Base-by-base conservation (phyloP, 2,329 filamentous ascomycete species). In the Epichloe gansuensis region DNA sequence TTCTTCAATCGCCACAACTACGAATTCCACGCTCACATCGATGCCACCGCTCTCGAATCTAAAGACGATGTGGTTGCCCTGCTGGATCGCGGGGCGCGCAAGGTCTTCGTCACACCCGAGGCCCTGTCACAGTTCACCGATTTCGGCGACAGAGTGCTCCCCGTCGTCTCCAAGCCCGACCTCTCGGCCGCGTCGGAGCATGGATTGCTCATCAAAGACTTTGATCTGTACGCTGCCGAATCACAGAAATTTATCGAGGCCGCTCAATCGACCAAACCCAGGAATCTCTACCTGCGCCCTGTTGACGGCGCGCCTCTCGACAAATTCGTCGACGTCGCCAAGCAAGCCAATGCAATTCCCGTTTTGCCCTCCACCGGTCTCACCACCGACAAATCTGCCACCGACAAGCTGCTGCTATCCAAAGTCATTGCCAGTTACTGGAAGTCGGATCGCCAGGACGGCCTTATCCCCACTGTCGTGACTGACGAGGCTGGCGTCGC, bases 391-490 rank as follows among this genome's bases (percentile, higher is more conserved):
- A 80, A 81, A 60, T 75, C 80, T 44, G 76, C 85, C 48, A 66
- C 76, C 11, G 72, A 75, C 44, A 77, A 72, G 63, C 61, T 70
- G 37, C 65, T 77, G 49, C 72, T 96, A 28, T 83, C 83, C 39
- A 82, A 81, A 61, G 71, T 96, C 34, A 75, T 97, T 56, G 79
- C 88, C 49, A 77, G 81, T 2, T 82, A 83, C 57, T 90, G 90
- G 69, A 84, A 79, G 57, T 88, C 87, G 41, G 93, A 98, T 68
- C 80, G 90, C 57, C 69, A 81, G 4, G 94, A 96, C 64, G 85
- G 86, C 8, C 77, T 98, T 8, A 82, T 95, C 59, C 85, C 93
- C 2, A 98, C 93, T 0, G 80, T 95, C 4, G 93, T 98, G 7
- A 90, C 87, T 1, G 89, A 98, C 65, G 88, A 95, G 73, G 76